Evolutionary conservation across 805 yeast species (phyloP), one percentile per base, ranked within the genome.

Genomic region (Candida xyloterini): DNA sequence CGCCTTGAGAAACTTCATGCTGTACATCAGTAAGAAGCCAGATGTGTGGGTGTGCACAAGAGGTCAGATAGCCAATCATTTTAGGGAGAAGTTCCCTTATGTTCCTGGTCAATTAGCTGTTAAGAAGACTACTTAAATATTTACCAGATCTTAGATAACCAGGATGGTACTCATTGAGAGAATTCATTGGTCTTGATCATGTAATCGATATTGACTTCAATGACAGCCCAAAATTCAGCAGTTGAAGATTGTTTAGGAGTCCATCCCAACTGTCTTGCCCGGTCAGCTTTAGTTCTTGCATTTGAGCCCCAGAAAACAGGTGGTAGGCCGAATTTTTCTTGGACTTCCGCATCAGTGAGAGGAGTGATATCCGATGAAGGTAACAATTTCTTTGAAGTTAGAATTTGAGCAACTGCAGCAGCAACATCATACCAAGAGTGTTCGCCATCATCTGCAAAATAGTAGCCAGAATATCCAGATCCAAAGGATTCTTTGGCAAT

Each of bases 31-130:
- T 15, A 46, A 47, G 15, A 59, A 59, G 36, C 62, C 57, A 36
- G 66, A 59, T 23, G 69, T 61, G 10, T 63, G 67, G 66, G 63
- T 65, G 7, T 56, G 66, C 20, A 65, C 63, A 23, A 53, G 68
- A 33, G 54, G 52, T 32, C 61, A 63, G 24, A 64, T 64, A 33
- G 68, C 69, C 10, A 36, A 38, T 8, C 62, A 57, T 35, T 57
- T 53, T 37, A 53, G 33, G 22, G 26, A 29, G 9, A 33, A 50
- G 29, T 50, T 48, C 26, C 57, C 57, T 10, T 53, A 53, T 34
- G 47, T 40, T 24, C 51, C 53, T 10, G 46, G 46, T 5, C 18
- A 33, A 8, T 35, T 42, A 7, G 46, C 46, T 1, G 40, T 42
- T 13, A 42, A 30, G 21, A 42, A 33, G n/a, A 23, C 25, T 23